A percentile compares a stretch with the other conserved stretches of the same genome.
Conservation (phyloP, 2,329 filamentous ascomycete species). For the Hypoxylon sp. region DNA sequence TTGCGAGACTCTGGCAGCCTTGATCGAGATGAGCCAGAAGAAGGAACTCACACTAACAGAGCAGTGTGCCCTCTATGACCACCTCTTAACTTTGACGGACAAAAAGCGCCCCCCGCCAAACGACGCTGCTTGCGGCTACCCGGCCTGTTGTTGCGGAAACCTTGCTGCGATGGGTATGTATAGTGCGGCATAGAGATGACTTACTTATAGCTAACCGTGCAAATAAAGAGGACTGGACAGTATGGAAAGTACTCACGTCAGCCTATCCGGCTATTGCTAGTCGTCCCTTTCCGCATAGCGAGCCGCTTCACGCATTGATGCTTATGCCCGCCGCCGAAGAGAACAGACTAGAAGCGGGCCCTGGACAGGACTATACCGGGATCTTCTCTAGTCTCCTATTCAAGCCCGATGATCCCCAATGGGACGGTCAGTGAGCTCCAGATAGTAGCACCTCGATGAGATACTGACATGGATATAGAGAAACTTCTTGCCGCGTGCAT, state of each 20-base stretch:
- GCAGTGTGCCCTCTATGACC: neutral
- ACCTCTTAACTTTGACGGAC: neutral
- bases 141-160: no score
- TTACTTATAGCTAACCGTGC: neutral
- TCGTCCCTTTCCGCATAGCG: neutral
- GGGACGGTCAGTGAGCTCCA: neutral
- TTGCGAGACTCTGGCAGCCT: neutral
- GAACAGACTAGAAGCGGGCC: no score
- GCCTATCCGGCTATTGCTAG: neutral
- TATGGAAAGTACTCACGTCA: neutral
- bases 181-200: neutral
- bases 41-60: neutral
- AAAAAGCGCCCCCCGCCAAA: no score
- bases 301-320: neutral
- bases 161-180: neutral
- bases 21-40: neutral
- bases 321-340: no score
- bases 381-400: no score
- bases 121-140: no score
- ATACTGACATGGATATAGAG: neutral
- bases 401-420: no score
- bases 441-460: neutral
- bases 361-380: no score
- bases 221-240: neutral
- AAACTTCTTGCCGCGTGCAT: constrained; percentile 5